Evolutionary conservation across 345 rosid genomes (phyloP), one percentile per base, ranked within the genome.

Genomic region (Linum tenue): DNA sequence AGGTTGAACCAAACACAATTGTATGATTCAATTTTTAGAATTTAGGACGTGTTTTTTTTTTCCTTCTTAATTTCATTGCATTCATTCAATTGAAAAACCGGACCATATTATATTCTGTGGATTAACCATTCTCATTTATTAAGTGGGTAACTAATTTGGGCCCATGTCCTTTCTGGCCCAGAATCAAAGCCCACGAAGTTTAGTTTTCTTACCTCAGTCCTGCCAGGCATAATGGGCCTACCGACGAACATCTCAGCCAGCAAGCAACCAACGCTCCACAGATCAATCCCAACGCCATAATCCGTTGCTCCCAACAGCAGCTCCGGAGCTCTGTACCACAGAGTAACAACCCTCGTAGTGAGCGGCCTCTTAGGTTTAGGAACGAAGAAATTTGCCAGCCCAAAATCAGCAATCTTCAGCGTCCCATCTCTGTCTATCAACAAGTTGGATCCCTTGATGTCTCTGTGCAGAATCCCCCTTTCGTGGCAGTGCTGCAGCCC

Each of bases 311-410:
- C 92, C n/a, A 86, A 65, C 0, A 88, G 79, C 0, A 91, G 74
- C 78, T 91, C 98, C 14, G 96, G 98, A 44, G 97, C 94, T 78
- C 97, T 82, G 59, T 89, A 89, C 98, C 90, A 91, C 41, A 89
- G 86, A 0, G 96, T 91, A 37, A 91, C 98, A 2, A 91, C 98
- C n/a, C 92, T 84, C 70, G 86, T 89, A 0, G 95, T 91, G 17
- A 91, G 84, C 7, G 83, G 90, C 22, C 80, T 60, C 62, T 78
- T 82, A 37, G 65, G 79, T 67, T 82, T 83, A 38, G 85, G 78
- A 5, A 37, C 66, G 76, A 77, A 89, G 76, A 72, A 67, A 60
- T 84, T 91, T 0, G 96, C 84, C 2, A 89, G 86, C 15, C 98
- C 95, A 9, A 91, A 91, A 70, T 91, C 96, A 2, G 90, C 94